Conservation (phyloP, 805 yeast genomes). For the Barnettozyma californica region DNA sequence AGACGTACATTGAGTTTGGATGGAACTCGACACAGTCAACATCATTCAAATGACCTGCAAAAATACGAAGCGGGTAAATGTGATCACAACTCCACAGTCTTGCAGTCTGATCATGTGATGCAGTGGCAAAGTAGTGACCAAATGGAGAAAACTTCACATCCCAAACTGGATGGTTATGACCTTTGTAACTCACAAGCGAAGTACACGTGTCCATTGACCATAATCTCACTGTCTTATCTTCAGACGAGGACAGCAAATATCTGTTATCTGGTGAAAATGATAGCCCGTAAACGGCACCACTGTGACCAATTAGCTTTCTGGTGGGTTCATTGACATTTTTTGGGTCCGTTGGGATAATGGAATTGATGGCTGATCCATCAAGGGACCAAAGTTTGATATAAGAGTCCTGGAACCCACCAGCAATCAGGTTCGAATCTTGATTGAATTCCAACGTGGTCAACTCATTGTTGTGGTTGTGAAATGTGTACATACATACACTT, state of each 20-base stretch:
- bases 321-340: conserved; percentile 38
- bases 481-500: conserved; percentile 95
- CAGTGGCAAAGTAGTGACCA: conserved; percentile 98
- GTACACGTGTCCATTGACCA: conserved; percentile 94
- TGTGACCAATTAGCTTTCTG: conserved; percentile 73
- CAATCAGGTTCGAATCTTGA: conserved; percentile 79
- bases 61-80: conserved; percentile 89
- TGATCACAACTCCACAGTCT: conserved; percentile 98
- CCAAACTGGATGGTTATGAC: conserved; percentile 97
- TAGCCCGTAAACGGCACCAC: conserved; percentile 89
- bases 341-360: conserved; percentile 51
- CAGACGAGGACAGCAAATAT: conserved; percentile 76
- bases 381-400: conserved; percentile 88
- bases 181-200: conserved; percentile 88
- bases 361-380: conserved; percentile 79
- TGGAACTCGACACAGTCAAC: conserved; percentile 94
- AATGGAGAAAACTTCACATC: conserved; percentile 91
- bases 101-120: conserved; percentile 96
- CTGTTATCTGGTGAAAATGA: conserved; percentile 88
- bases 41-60: conserved; percentile 96
- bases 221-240: conserved; percentile 84
- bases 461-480: conserved; percentile 89
- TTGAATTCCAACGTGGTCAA: conserved; percentile 85
- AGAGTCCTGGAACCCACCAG: conserved; percentile 93
- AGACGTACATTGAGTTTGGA: conserved; percentile 90